Evolutionary conservation across 2,329 filamentous ascomycete genomes (phyloP).

Genomic region (Curvularia lunata): DNA sequence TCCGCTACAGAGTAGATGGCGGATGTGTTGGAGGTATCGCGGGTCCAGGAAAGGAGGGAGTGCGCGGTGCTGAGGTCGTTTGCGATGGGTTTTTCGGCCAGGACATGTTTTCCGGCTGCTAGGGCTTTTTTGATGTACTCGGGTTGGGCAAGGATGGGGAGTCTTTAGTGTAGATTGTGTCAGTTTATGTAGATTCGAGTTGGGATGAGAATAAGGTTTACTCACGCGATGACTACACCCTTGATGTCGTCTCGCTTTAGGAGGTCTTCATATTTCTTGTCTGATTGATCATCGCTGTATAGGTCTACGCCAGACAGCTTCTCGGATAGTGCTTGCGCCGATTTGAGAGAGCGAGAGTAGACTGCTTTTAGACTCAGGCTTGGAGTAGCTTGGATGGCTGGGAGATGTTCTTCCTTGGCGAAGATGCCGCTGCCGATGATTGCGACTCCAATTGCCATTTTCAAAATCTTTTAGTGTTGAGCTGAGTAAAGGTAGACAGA

Average conservation of each 20-base stretch:
- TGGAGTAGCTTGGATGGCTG: conserved; percentile 64
- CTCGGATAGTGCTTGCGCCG: conserved; percentile 55
- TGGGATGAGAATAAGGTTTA: not conserved
- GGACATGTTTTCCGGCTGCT: conserved; percentile 71
- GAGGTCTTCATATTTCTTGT: conserved; percentile 59
- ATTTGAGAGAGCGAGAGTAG: conserved; percentile 67
- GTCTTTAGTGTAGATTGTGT: conserved; percentile 29
- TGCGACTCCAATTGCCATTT: conserved; percentile 59
- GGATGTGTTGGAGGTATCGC: conserved; percentile 46
- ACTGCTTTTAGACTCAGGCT: conserved; percentile 66
- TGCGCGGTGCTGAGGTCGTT: conserved; percentile 61
- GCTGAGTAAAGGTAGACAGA: not conserved
- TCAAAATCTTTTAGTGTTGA: not conserved
- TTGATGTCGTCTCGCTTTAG: conserved; percentile 61
- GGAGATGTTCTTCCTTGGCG: conserved; percentile 65
- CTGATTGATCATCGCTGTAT: conserved; percentile 63
- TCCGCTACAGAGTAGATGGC: conserved; percentile 65
- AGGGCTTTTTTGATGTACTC: conserved; percentile 64
- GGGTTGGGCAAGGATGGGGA: conserved; percentile 69
- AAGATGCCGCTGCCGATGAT: conserved; percentile 70
- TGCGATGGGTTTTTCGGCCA: conserved; percentile 73
- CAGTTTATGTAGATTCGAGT: not conserved
- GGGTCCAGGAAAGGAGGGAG: conserved; percentile 58
- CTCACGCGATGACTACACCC: conserved; percentile 62
- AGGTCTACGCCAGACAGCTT: conserved; percentile 56